Base-by-base conservation (phyloP, 1,139 yeast genomes). In the Arxiozyma bovina region DNA sequence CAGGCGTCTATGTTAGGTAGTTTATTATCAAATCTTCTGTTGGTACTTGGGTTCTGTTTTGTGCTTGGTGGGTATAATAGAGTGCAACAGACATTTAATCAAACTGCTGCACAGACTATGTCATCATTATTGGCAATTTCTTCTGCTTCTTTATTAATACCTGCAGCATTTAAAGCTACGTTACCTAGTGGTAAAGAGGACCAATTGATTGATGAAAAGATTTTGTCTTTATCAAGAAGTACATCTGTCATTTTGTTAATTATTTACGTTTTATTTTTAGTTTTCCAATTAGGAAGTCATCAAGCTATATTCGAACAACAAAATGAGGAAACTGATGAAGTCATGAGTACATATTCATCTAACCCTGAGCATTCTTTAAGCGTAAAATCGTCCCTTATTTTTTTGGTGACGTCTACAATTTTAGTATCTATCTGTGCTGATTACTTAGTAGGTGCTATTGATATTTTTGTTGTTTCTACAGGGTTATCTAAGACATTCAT, bases 71-170 rank as follows among this genome's bases (percentile, higher is more conserved):
- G 99, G 18, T 77, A 84, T 67, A 85, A 87, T 61, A 80, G 94
- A 58, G 78, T 84, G 48, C 95, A 87, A 69, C 99, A 93, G 71
- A 79, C 79, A 4, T 93, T 94, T 73, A 91, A 91, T 74, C 95
- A 86, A 71, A 91, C 98, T 0, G 97, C 91, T 12, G 99, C 99
- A 8, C 98, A 93, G 68, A 90, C 98, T 21, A 93, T 94, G 97
- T 83, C 93, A 38, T 88, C 96, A 2, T 77, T 93, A 61, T 81
- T 93, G 83, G 96, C 96, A 0, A 81, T 93, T 58, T 89, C 96
- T 0, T 85, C 94, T 48, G 85, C 93, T 42, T 90, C 96, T 1
- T 77, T 93, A 62, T 73, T 93, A 65, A 83, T 93, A 57, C 99
- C 99, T 4, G 98, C 99, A 4, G 97, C 98, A 0, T 93, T 91